Evolutionary conservation across 768 basidiomycete genomes (phyloP).

Genomic region (Leucosporidium scottii): DNA sequence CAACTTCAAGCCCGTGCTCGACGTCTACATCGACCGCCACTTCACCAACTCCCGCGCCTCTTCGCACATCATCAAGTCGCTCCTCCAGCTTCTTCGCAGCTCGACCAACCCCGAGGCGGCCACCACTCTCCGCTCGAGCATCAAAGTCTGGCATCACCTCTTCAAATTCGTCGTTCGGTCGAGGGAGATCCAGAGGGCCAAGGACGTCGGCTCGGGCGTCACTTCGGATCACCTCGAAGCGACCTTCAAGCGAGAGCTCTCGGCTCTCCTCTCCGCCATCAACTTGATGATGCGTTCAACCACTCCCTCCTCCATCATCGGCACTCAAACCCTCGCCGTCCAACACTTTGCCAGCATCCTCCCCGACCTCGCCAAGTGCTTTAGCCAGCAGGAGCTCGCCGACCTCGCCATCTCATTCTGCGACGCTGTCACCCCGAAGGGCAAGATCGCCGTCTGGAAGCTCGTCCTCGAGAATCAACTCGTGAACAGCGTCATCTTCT

Average conservation of each 20-base stretch:
- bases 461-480: conserved; percentile 89
- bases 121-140: conserved; percentile 70
- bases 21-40: conserved; percentile 79
- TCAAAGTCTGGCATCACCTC: conserved; percentile 96
- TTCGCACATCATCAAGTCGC: conserved; percentile 75
- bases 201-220: conserved; percentile 70
- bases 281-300: conserved; percentile 80
- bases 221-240: conserved; percentile 79
- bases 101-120: conserved; percentile 67
- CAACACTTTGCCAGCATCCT: conserved; percentile 82
- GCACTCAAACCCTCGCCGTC: conserved; percentile 56
- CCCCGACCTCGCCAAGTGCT: conserved; percentile 76
- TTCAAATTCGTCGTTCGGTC: conserved; percentile 92
- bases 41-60: conserved; percentile 74
- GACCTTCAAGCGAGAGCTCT: conserved; percentile 75
- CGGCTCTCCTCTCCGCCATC: conserved; percentile 66
- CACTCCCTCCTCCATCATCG: conserved; percentile 78
- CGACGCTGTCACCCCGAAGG: conserved; percentile 67
- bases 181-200: conserved; percentile 50
- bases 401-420: conserved; percentile 80
- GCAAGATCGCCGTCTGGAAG: conserved; percentile 87
- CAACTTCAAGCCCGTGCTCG: conserved; percentile 87
- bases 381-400: conserved; percentile 72
- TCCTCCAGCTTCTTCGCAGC: conserved; percentile 70
- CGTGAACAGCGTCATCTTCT: conserved; percentile 79